Evolutionary conservation across 371 early-diverging fungal species (phyloP), one percentile per base, ranked within the genome.

Genomic region (Coemansia sp.): DNA sequence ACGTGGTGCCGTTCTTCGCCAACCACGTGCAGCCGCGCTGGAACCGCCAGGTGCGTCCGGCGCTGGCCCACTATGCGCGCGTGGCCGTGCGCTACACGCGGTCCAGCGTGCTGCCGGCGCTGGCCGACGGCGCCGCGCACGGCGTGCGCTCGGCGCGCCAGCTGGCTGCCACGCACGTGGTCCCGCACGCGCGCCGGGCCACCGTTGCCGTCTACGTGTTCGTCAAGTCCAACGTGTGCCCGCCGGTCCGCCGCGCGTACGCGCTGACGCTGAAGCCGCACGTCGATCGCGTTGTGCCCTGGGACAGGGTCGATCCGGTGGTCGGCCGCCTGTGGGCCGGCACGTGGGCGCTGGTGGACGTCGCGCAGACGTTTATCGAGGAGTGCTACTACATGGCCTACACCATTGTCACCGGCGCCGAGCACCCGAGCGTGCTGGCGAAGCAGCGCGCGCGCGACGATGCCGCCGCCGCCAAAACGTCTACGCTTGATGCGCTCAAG

Each of bases 351-450:
- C 11, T 58, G 12, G 8, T 49, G 1, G 56, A 55, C 5, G 39
- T 74, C 33, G 20, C 47, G 26, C 33, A 16, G 56, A 45, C 59
- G 2, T 63, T 71, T 55, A 38, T 30, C 35, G 72, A 72, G 50
- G 76, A 75, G 55, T 40, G 66, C 41, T 75, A 66, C 63, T 75
- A 52, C 30, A 75, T 75, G 72, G 47, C 53, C 43, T 75, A 75
- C 59, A 67, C 70, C 2, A 75, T 75, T 45, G 41, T 48, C 5
- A 75, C 76, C 0, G 76, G 76, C 38, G 43, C 51, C 4, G 72
- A 71, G 58, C 76, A 75, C 33, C 76, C 74, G 2, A 11, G 50
- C 9, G 72, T 75, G 0, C 20, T 71, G 41, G 6, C 30, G 40
- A 55, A 53, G 9, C 61, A 47, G 34, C 61, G 61, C 10, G 9